These are phyloP conservation scores for Cucumis variabilis DNA, from an alignment of 331 rosid species.

Conservation along the genomic window DNA sequence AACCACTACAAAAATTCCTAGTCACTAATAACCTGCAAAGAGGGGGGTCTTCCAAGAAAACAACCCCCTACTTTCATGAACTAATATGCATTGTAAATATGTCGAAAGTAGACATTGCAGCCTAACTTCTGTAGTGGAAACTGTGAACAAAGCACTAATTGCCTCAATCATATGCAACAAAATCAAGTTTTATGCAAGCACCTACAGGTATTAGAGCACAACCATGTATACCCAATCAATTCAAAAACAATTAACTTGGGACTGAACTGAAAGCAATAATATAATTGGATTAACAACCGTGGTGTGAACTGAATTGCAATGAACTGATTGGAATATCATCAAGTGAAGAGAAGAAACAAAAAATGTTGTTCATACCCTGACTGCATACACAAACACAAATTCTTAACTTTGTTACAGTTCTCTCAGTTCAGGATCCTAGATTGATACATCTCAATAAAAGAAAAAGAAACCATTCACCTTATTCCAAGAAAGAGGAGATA, in stretches of 20 bases:
- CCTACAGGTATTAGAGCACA: neutral
- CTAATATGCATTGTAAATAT: neutral
- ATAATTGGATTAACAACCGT: neutral
- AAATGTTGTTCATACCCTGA: neutral
- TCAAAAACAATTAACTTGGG: constrained; percentile 6
- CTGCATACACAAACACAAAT: neutral
- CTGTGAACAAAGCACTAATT: neutral
- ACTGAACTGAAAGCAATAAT: neutral
- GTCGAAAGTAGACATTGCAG: neutral
- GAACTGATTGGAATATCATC: neutral
- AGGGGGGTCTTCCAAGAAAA: neutral
- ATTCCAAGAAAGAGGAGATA: constrained; percentile 11
- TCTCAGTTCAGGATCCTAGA: neutral
- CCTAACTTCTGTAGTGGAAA: neutral
- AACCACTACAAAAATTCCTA: neutral
- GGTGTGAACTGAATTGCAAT: neutral
- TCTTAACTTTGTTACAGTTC: neutral
- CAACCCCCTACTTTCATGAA: too few species aligned
- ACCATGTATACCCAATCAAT: neutral
- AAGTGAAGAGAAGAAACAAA: neutral
- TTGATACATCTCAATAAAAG: neutral
- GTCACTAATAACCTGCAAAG: neutral
- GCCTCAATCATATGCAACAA: neutral
- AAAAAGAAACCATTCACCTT: neutral
- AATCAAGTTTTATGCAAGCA: neutral